Base-by-base conservation (phyloP, 805 yeast genomes). In the Zygosaccharomyces lentus region DNA sequence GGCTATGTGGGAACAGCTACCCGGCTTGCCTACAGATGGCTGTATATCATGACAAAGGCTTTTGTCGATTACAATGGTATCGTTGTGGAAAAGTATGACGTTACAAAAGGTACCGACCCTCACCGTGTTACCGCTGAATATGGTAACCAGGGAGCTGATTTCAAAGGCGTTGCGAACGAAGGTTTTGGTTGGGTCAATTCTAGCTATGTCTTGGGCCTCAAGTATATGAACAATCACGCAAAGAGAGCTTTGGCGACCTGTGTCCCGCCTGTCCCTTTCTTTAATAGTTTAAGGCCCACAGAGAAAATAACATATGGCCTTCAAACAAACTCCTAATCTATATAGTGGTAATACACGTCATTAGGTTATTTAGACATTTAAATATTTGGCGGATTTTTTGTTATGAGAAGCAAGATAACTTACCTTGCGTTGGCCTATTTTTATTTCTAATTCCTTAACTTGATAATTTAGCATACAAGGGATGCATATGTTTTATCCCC, bases 111-210 rank as follows among this genome's bases (percentile, higher is more conserved):
- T 2, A 79, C 82, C 2, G 89, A 83, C 55, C 95, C 97, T 1
- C 97, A 91, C 63, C 77, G 82, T 51, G 97, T 93, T 19, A 88
- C 84, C 52, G 98, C 97, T 0, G 97, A 91, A 64, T 91, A 91
- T 66, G 99, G 99, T 17, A 91, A 91, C 63, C 98, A 93, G 67
- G 99, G 99, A 8, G 75, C 87, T 1, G 95, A 84, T 50, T 87
- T 89, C 61, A 84, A 85, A 63, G 96, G 96, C 38, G 96, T 86
- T 34, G 95, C 96, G 0, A 82, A 85, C 6, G 97, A 93, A 67
- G 99, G 99, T 1, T 91, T 91, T 66, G 99, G 98, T 1, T 91
- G 99, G 99, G 96, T 91, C 42, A 91, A 91, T 69, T 84, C 98
- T 5, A 81, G 93, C 56, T 89, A 78, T 65, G 58, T 84, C 23